Base-by-base conservation (phyloP, 2,329 filamentous ascomycete genomes). In the Diplodia scrobiculata region DNA sequence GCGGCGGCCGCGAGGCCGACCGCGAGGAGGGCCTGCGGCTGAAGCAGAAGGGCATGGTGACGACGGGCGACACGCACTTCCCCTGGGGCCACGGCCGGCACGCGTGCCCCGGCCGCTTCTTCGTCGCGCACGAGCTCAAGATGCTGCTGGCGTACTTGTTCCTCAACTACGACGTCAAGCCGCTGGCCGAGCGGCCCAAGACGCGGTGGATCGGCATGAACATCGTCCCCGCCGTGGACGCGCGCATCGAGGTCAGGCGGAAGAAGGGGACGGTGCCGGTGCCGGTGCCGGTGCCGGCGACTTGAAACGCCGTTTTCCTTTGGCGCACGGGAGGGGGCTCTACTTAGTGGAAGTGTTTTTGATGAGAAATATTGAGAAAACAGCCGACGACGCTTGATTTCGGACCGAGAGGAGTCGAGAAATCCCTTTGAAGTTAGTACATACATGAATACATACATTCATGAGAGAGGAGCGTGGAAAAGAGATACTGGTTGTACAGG, bases 31-130 rank as follows among this genome's bases (percentile, higher is more conserved):
- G 41, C 32, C 11, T 55, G 64, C 29, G 36, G 27, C 36, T 58
- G 27, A 65, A 67, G 62, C 48, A 48, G n/a, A 47, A 38, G 66
- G 70, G 69, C 11, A 58, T 75, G 67, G 69, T 72, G 38, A 73
- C 69, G 14, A 74, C 73, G 21, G 54, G 64, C 7, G 64, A 66
- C 0, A 65, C 72, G 19, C 73, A 74, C 50, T 55, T 76, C 29
- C 52, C 73, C 0, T 76, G 74, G 60, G 73, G 73, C 3, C 72
- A 74, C 67, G 73, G 73, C 1, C 68, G 69, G 50, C 73, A 74
- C 68, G 73, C 73, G n/a, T 76, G 73, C 38, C 67, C 67, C 17
- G 67, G 67, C 32, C 65, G 67, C n/a, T 68, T 68, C 38, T 67
- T 67, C 34, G 65, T 60, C 17, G 67, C 67, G 4, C 62, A 68